Base-by-base conservation (phyloP, 1,284 basidiomycete genomes). In the Microbotryomycetes sp. region DNA sequence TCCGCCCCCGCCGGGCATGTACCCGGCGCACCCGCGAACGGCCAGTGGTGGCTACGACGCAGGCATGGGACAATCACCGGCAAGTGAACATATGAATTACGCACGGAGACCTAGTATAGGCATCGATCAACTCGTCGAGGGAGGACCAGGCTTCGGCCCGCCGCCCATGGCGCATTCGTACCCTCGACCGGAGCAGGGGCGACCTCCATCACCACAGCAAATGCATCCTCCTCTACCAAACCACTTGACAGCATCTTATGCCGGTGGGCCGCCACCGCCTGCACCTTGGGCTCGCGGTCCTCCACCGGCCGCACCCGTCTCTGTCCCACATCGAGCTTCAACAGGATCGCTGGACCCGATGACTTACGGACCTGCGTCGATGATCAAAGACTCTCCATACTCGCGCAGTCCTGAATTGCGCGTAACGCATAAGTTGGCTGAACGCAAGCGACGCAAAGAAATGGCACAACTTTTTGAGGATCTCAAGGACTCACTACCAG, bases 381-480 rank as follows among this genome's bases (percentile, higher is more conserved):
- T 47, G 35, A 30, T 53, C 5, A 64, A 62, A 41, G 65, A 64
- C 23, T 56, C 89, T 15, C 90, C 91, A 4, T 97, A 96, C 76
- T 92, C 91, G 57, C 86, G 92, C 62, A 91, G 89, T 0, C 92
- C 92, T 3, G 92, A 97, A 75, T 80, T 97, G 48, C 83, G 91
- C 56, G 84, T 96, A 48, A 91, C 88, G 15, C 92, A 97, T 78
- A 96, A 96, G 74, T 82, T 96, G 23, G 92, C 92, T 2, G 92
- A 97, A 77, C 80, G 92, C 64, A 96, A 97, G 76, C 80, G 92
- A 68, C 81, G 92, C 74, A 94, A 92, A 78, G 92, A 97, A 77
- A 97, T 97, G 92, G 93, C 93, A 73, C 91, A 96, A 63, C 76
- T 97, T 52, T 97, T 96, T 73, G 92, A 97, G 71, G 92, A 97